Evolutionary conservation across 495 filamentous ascomycete species (phyloP).

Genomic region (Tuber magnatum): DNA sequence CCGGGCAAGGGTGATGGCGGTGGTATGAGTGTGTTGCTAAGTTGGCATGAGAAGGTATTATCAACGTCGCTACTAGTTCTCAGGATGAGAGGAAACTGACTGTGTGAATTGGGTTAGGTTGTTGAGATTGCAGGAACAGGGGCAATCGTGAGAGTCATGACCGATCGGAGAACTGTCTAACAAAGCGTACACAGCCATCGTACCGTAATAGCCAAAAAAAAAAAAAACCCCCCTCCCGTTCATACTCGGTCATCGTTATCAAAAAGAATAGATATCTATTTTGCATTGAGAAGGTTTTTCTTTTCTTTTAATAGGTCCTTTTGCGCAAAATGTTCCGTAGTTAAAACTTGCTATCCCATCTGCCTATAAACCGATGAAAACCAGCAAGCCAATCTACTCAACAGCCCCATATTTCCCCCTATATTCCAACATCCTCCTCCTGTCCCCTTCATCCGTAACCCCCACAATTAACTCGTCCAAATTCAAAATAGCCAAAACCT

Average conservation of each 20-base stretch:
- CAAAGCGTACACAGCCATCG: background rate
- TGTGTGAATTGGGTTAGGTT: constrained; percentile 38
- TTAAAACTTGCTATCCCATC: background rate
- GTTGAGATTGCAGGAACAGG: constrained; percentile 66
- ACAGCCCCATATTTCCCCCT: constrained; percentile 55
- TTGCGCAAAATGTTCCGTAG: background rate
- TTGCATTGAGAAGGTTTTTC: background rate
- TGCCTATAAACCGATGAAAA: background rate
- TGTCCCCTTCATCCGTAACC: constrained; percentile 54
- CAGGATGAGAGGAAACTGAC: background rate
- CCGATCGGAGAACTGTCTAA: constrained; percentile 67
- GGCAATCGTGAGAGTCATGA: constrained; percentile 68
- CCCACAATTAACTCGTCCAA: constrained; percentile 76
- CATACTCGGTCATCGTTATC: background rate
- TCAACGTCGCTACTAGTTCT: background rate
- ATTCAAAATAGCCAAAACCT: constrained; percentile 52
- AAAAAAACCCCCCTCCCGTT: background rate
- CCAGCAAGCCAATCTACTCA: background rate
- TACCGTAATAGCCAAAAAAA: background rate
- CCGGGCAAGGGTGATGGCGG: constrained; percentile 59
- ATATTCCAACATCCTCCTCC: constrained; percentile 70
- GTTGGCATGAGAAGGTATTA: constrained; percentile 65
- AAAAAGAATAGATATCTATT: background rate
- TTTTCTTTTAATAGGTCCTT: background rate
- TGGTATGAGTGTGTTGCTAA: constrained; percentile 69